These are phyloP conservation scores for Batkoa obscura DNA, from an alignment of 371 early-diverging fungal genomes.

Conservation along the genomic window DNA sequence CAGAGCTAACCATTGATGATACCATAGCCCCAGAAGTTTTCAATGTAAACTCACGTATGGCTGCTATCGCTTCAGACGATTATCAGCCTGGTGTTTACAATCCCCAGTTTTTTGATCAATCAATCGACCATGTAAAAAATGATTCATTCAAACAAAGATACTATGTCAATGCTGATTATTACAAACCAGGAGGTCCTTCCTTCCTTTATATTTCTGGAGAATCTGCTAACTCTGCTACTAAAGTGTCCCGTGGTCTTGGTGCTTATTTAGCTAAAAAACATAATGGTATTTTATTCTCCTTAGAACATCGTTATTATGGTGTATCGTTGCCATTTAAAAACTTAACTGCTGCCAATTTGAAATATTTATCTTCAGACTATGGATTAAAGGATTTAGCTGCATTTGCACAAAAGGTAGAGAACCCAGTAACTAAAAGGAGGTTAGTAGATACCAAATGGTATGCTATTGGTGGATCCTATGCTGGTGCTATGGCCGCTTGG, in stretches of 20 bases:
- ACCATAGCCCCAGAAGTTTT: too few relatives aligned
- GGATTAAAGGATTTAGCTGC: conserved; percentile 38
- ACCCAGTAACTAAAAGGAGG: background rate
- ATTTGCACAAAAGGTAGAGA: conserved; percentile 20
- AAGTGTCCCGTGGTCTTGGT: conserved; percentile 11
- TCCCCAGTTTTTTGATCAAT: too few relatives aligned
- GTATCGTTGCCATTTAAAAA: conserved; percentile 1
- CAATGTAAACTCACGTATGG: too few relatives aligned
- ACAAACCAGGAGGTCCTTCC: conserved; percentile 43
- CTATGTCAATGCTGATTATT: conserved; percentile 36
- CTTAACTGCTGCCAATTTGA: conserved; percentile 12
- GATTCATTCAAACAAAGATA: conserved; percentile 32
- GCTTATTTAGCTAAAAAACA: conserved; percentile 12
- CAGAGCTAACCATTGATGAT: too few relatives aligned
- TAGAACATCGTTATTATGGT: conserved; percentile 4
- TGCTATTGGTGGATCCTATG: conserved; percentile 47
- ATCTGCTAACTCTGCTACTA: conserved; percentile 14
- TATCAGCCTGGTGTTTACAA: too few relatives aligned
- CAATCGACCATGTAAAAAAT: conserved; percentile 25
- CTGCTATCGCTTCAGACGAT: too few relatives aligned
- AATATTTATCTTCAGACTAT: conserved; percentile 29
- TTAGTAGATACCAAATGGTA: conserved; percentile 28
- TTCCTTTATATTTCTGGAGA: conserved; percentile 22
- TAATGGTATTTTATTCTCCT: background rate
- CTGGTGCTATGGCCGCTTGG: conserved; percentile 55